Base-by-base conservation (phyloP, 2,329 filamentous ascomycete genomes). In the Coniochaeta sp. region DNA sequence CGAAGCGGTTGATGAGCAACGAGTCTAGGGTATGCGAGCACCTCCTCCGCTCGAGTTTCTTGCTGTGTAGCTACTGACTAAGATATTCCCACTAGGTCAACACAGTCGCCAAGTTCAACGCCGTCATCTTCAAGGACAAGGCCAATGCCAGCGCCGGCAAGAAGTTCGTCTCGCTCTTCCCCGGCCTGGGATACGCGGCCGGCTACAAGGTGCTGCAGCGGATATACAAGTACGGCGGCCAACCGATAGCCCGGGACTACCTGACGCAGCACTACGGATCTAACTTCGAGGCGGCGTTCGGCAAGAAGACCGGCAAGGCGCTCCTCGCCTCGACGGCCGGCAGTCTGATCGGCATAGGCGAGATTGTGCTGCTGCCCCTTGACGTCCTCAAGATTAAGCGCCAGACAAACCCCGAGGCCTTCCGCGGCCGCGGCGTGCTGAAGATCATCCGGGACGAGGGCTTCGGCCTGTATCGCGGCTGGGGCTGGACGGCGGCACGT, bases 321-420 rank as follows among this genome's bases (percentile, higher is more conserved):
- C 92, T 99, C 69, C 89, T 99, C 89, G 91, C 96, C 79, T 96
- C 95, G 24, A 96, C 91, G 58, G 95, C 95, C 64, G 95, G 95
- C 80, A 93, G 90, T 78, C 73, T 99, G 70, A 96, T 99, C 71
- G 95, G 95, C 69, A 96, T 99, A 69, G 95, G 95, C 72, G 95
- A 99, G 80, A 96, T 99, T 65, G 85, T 99, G 61, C 85, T 99
- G 32, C 85, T 99, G 44, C 95, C 95, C 47, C 86, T 99, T 62
- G 95, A 99, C 69, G 93, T 99, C 42, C 85, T 99, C 64, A 99
- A 99, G 85, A 99, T 99, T 81, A 99, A 99, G 85, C 88, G 95
- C 70, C 95, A 99, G 81, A 99, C 95, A 67, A 99, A 99, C 82
- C 95, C 95, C 44, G 95, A 98, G 72, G 93, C 95, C 38, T 99